A percentile compares a stretch with the other conserved stretches of the same genome.
These are phyloP conservation scores for Tylopilus sp. DNA, from an alignment of 1,284 basidiomycete species.

Conservation along the genomic window DNA sequence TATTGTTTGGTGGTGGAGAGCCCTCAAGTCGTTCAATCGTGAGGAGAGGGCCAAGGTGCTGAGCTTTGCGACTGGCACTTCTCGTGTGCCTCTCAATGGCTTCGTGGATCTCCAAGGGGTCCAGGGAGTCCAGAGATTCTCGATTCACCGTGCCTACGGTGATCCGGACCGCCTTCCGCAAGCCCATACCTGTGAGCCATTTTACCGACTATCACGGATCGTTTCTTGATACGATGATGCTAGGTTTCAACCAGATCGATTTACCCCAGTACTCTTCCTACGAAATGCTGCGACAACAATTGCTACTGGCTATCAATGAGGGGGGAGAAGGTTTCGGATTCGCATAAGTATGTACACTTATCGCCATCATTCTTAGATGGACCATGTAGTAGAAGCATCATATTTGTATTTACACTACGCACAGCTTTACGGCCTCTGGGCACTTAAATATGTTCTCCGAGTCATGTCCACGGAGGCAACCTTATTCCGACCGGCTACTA, in stretches of 20 bases:
- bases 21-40: conserved; percentile 94
- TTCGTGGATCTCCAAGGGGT: conserved; percentile 94
- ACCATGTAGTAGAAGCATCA: conserved; percentile 34
- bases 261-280: conserved; percentile 90
- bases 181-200: conserved; percentile 80
- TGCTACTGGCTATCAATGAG: conserved; percentile 89
- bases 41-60: conserved; percentile 95
- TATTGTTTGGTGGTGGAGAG: conserved; percentile 99
- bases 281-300: conserved; percentile 86
- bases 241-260: conserved; percentile 86
- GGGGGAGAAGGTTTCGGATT: conserved; percentile 92
- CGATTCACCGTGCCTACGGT: conserved; percentile 92
- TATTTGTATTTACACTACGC: conserved; percentile 38
- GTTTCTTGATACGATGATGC: conserved; percentile 6
- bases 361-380: conserved; percentile 14
- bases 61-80: conserved; percentile 96
- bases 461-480: not conserved
- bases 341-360: conserved; percentile 41
- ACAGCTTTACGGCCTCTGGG: conserved; percentile 14
- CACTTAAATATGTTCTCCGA: not conserved
- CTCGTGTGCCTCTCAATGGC: conserved; percentile 90
- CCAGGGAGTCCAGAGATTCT: conserved; percentile 93
- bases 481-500: not conserved
- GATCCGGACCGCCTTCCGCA: conserved; percentile 82
- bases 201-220: conserved; percentile 9